These are phyloP conservation scores for Ananas comosus DNA, from an alignment of 176 grass and related monocot species.

Conservation along the genomic window DNA sequence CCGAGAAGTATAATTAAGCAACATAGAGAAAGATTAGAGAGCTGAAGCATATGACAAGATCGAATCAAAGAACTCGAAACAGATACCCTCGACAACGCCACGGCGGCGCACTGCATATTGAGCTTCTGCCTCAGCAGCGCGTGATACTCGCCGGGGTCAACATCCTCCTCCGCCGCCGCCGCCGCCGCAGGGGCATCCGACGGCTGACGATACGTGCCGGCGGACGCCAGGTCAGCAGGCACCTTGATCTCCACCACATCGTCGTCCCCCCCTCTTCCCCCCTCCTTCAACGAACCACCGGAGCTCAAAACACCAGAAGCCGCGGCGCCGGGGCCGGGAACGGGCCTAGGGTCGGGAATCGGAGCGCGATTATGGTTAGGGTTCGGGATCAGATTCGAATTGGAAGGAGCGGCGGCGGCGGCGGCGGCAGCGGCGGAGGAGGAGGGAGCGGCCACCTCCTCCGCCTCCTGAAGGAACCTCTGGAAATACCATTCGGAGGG, in stretches of 20 bases:
- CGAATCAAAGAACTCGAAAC: not conserved
- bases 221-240: slow-evolving; percentile 5
- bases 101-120: slow-evolving; percentile 70
- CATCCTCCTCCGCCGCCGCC: not conserved
- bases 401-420: not conserved
- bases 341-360: too few species aligned
- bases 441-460: not conserved
- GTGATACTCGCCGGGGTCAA: slow-evolving; percentile 38
- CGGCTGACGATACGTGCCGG: not conserved
- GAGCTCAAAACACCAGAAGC: not conserved
- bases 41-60: not conserved
- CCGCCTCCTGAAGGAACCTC: slow-evolving; percentile 27
- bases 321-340: too few species aligned
- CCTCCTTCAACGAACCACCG: not conserved
- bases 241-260: slow-evolving; percentile 34
- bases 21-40: too few species aligned
- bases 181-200: not conserved
- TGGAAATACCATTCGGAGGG: slow-evolving; percentile 33
- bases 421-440: too few species aligned
- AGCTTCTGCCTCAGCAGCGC: slow-evolving; percentile 67
- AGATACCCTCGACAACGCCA: slow-evolving; percentile 61
- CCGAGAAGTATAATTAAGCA: too few species aligned
- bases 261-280: slow-evolving; percentile 8
- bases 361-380: not conserved
- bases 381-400: not conserved